Percentiles rank a stretch among this genome's conserved stretches.
Evolutionary conservation across 345 rosid genomes (phyloP).

Genomic region (Streptanthus diversifolius): DNA sequence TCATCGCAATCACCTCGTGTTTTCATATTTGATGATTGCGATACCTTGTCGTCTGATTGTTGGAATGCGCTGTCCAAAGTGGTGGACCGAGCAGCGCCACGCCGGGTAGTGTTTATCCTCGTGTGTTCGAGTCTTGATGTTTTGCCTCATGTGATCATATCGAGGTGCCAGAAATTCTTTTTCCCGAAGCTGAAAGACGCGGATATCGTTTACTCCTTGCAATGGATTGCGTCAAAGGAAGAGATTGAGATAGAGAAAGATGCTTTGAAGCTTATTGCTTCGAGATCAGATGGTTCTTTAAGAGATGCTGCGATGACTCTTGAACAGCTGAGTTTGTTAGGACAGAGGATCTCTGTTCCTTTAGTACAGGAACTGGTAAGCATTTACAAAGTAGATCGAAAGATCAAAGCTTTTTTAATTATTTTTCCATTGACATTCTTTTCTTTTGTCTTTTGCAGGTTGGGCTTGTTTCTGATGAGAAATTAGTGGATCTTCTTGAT

Average conservation of each 20-base stretch:
- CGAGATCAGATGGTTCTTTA: constrained; percentile 93
- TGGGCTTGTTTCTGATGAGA: constrained; percentile 96
- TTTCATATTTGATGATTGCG: constrained; percentile 88
- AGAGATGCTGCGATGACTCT: constrained; percentile 99
- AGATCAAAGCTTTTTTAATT: neutral
- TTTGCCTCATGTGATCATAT: constrained; percentile 86
- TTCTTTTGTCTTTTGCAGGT: constrained; percentile 47
- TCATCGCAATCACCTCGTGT: constrained; percentile 61
- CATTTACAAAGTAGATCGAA: neutral
- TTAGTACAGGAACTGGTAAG: constrained; percentile 94
- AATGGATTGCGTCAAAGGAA: constrained; percentile 83
- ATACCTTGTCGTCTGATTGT: constrained; percentile 66
- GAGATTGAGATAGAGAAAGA: constrained; percentile 73
- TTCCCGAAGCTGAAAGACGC: constrained; percentile 94
- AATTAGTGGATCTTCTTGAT: constrained; percentile 97
- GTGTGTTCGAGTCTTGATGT: constrained; percentile 90
- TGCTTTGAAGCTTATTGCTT: constrained; percentile 91
- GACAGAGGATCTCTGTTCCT: constrained; percentile 75
- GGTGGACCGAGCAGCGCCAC: constrained; percentile 73
- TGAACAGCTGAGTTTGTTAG: constrained; percentile 89
- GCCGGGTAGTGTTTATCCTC: constrained; percentile 75
- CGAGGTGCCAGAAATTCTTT: constrained; percentile 97
- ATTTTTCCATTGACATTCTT: neutral
- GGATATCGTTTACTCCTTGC: constrained; percentile 73
- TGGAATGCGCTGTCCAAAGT: constrained; percentile 88